A percentile compares a stretch with the other conserved stretches of the same genome.
Evolutionary conservation across 306 rosid species (phyloP).

Genomic region (Pachyrhizus erosus): DNA sequence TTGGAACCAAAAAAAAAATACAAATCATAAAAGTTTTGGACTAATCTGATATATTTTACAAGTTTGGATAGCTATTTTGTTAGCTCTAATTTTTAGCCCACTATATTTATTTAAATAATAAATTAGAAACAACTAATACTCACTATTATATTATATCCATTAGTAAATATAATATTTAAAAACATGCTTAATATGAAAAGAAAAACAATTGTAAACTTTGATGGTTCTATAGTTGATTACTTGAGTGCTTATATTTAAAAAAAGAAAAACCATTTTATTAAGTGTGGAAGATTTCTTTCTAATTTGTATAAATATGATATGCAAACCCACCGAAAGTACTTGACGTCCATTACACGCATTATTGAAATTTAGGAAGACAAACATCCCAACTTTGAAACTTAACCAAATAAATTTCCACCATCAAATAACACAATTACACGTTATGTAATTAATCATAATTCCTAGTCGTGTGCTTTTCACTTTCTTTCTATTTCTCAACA

Average conservation of each 20-base stretch:
- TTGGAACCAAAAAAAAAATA: too few relatives aligned
- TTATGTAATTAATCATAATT: conserved; percentile 36
- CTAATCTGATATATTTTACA: too few relatives aligned
- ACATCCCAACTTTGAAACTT: conserved; percentile 15
- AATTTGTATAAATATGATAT: neutral
- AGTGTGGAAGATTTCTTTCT: neutral
- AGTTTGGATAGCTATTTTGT: too few relatives aligned
- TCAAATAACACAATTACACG: conserved; percentile 37
- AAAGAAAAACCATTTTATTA: neutral
- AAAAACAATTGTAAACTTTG: neutral
- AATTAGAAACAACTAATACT: neutral
- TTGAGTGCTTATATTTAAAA: neutral
- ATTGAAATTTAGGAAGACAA: conserved; percentile 11
- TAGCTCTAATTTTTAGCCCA: neutral
- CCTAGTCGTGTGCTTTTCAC: conserved; percentile 31
- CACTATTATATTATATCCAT: neutral
- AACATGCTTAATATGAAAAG: neutral
- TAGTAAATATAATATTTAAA: neutral
- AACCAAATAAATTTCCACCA: conserved; percentile 43
- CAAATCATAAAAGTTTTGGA: too few relatives aligned
- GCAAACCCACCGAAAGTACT: neutral
- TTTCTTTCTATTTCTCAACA: conserved; percentile 45
- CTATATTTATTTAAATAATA: neutral
- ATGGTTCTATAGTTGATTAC: neutral
- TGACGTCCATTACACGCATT: conserved; percentile 40